Conservation (phyloP, 371 early-diverging fungal species). For the Mortierella sp. region DNA sequence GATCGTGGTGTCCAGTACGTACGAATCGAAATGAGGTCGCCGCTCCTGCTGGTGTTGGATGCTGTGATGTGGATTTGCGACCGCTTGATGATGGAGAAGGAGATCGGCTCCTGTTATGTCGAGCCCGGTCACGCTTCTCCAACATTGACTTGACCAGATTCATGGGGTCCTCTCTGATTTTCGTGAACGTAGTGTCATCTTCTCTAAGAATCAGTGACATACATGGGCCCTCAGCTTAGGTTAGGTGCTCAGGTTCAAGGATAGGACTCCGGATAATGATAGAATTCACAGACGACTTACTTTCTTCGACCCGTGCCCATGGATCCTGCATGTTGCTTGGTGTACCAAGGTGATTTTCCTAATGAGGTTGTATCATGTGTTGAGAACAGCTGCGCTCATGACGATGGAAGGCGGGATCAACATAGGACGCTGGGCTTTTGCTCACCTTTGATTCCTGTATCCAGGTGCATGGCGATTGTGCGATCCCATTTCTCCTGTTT, state of each 20-base stretch:
- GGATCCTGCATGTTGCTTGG: neutral
- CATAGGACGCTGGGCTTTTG: neutral
- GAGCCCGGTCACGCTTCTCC: slow-evolving; percentile 21
- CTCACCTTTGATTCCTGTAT: slow-evolving; percentile 58
- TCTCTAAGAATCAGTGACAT: neutral
- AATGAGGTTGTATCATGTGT: neutral
- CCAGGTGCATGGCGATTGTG: slow-evolving; percentile 75
- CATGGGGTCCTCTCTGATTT: slow-evolving; percentile 40
- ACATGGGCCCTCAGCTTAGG: neutral
- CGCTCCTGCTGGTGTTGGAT: neutral
- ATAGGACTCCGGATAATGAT: neutral
- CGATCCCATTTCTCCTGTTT: slow-evolving; percentile 68
- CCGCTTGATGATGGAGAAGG: slow-evolving; percentile 7
- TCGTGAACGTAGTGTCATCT: slow-evolving; percentile 9
- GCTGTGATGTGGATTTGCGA: neutral
- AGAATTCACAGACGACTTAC: neutral
- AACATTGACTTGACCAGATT: slow-evolving; percentile 20
- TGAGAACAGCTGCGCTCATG: neutral
- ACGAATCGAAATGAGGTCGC: neutral
- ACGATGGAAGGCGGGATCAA: neutral
- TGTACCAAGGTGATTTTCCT: slow-evolving; percentile 34
- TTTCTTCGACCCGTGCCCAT: neutral
- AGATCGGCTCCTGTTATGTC: slow-evolving; percentile 10
- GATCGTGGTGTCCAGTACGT: neutral
- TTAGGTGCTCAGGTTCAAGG: neutral